These are phyloP conservation scores for Rugonectria rugulosa DNA, from an alignment of 2,329 filamentous ascomycete genomes.

Conservation along the genomic window DNA sequence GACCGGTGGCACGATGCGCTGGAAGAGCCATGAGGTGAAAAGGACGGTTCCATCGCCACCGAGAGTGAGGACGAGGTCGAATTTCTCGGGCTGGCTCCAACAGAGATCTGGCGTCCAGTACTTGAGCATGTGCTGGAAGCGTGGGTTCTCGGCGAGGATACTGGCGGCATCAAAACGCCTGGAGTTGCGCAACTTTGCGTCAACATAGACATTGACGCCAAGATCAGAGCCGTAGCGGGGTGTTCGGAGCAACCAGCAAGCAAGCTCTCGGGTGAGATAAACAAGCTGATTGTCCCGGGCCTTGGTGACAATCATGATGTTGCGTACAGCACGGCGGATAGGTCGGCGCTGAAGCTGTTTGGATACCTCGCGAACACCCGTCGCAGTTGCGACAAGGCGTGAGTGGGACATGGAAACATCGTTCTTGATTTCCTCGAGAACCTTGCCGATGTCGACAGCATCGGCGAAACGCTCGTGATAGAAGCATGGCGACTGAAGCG, in stretches of 20 bases:
- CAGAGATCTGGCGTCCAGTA: conserved; percentile 98
- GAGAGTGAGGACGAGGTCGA: conserved; percentile 90
- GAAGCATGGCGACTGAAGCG: conserved; percentile 90
- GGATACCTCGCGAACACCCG: conserved; percentile 92
- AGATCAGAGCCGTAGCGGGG: conserved; percentile 87
- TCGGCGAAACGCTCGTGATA: conserved; percentile 98
- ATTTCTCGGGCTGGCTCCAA: conserved; percentile 92
- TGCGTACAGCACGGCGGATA: conserved; percentile 89
- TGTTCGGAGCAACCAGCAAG: conserved; percentile 86
- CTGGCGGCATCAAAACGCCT: conserved; percentile 84
- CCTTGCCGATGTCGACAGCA: conserved; percentile 92
- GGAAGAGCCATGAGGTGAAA: conserved; percentile 92
- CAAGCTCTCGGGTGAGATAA: conserved; percentile 83
- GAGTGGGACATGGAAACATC: conserved; percentile 94
- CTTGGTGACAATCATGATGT: conserved; percentile 98
- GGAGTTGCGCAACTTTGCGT: conserved; percentile 88
- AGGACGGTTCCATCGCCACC: conserved; percentile 88
- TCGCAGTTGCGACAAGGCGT: conserved; percentile 92
- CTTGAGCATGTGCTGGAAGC: conserved; percentile 83
- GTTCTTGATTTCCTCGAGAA: conserved; percentile 90
- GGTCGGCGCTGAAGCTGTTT: conserved; percentile 93
- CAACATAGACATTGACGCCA: conserved; percentile 98
- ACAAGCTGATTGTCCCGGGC: conserved; percentile 95
- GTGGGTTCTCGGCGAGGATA: conserved; percentile 75
- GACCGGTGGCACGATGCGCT: conserved; percentile 84